Evolutionary conservation across 2,329 filamentous ascomycete species (phyloP).

Genomic region (Beauveria rudraprayagi): DNA sequence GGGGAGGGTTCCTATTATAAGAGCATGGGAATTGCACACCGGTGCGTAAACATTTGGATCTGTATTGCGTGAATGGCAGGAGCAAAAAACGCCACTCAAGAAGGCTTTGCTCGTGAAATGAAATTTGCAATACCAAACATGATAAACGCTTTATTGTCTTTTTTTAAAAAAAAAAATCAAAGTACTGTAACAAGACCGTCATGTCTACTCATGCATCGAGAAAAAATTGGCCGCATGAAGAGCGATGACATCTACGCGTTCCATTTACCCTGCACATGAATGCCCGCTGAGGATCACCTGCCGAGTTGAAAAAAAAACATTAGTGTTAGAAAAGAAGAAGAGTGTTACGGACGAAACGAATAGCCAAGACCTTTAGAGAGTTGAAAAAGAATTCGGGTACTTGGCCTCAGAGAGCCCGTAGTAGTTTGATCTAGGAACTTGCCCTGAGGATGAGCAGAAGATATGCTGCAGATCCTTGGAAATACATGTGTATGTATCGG

Average conservation of each 20-base stretch:
- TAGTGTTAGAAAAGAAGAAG: not conserved
- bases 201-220: not conserved
- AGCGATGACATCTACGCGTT: not conserved
- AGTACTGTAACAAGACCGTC: not conserved
- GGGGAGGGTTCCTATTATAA: too few relatives aligned
- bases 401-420: slow-evolving; percentile 55
- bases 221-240: not conserved
- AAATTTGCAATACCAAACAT: too few relatives aligned
- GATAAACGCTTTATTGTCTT: too few relatives aligned
- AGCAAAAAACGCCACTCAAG: too few relatives aligned
- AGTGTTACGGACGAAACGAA: slow-evolving; percentile 59
- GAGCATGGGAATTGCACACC: too few relatives aligned
- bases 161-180: too few relatives aligned
- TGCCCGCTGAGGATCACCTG: too few relatives aligned
- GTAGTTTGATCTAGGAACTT: slow-evolving; percentile 48
- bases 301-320: not conserved
- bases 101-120: too few relatives aligned
- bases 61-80: too few relatives aligned
- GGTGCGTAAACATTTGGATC: too few relatives aligned
- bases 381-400: slow-evolving; percentile 18
- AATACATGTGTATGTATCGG: not conserved
- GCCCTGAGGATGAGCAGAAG: slow-evolving; percentile 43
- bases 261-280: not conserved
- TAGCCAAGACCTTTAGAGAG: slow-evolving; percentile 40
- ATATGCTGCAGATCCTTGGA: slow-evolving; percentile 42